Conservation (phyloP, 257 asterid genomes). For the Penstemon davidsonii region DNA sequence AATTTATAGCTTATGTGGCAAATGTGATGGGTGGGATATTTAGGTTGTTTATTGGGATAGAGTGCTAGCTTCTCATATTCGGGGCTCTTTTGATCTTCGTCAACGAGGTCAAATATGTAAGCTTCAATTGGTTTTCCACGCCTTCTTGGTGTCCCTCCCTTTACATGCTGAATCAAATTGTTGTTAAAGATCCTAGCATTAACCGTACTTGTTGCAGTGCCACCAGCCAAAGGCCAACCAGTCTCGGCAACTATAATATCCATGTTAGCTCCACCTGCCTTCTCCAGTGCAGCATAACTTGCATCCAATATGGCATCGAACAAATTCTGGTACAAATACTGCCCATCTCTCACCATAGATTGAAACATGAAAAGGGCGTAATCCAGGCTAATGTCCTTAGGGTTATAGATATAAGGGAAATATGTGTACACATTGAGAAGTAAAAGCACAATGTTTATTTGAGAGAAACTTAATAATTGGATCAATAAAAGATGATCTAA, state of each 20-base stretch:
- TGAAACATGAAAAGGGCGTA: slow-evolving; percentile 27
- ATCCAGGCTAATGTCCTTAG: slow-evolving; percentile 13
- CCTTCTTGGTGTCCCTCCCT: slow-evolving; percentile 21
- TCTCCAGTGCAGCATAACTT: slow-evolving; percentile 33
- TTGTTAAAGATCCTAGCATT: slow-evolving; percentile 21
- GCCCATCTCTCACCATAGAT: slow-evolving; percentile 24
- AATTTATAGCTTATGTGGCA: too few relatives aligned
- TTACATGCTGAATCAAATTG: slow-evolving; percentile 30
- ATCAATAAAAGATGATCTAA: not conserved
- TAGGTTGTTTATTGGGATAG: slow-evolving; percentile 22
- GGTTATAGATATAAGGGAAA: slow-evolving; percentile 15
- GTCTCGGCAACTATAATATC: slow-evolving; percentile 38
- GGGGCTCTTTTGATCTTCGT: slow-evolving; percentile 26
- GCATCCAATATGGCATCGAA: slow-evolving; percentile 44
- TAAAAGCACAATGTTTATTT: slow-evolving; percentile 25
- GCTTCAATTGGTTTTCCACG: slow-evolving; percentile 21
- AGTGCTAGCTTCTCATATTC: slow-evolving; percentile 28
- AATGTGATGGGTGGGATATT: slow-evolving; percentile 8
- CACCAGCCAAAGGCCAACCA: slow-evolving; percentile 47
- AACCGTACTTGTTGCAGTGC: slow-evolving; percentile 11
- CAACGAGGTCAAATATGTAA: slow-evolving; percentile 21
- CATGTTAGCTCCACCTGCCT: slow-evolving; percentile 28
- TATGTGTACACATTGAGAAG: slow-evolving; percentile 41
- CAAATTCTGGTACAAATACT: slow-evolving; percentile 32
- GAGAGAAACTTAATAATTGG: slow-evolving; percentile 31